phyloP scores from a whole-genome alignment of 345 rosid species.

The Eucalyptus curtisii region DNA sequence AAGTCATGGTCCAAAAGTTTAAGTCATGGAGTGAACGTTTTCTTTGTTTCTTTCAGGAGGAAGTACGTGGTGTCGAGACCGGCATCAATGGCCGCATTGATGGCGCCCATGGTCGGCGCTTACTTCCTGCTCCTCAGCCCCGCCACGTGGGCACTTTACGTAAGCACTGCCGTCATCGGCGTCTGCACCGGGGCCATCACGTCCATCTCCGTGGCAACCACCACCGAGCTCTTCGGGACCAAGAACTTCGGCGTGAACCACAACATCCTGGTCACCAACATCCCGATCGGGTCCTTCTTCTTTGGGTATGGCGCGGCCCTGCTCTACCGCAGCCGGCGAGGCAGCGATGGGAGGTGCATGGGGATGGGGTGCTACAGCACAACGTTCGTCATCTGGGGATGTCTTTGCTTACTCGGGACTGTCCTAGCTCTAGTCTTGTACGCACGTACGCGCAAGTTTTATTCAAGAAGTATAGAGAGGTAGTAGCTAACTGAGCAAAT shows the following conservation, averaged over 20 bases:
- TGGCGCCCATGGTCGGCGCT: constrained; percentile 53
- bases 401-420: constrained; percentile 42
- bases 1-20: neutral
- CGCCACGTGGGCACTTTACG: constrained; percentile 23
- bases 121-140: constrained; percentile 45
- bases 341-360: constrained; percentile 33
- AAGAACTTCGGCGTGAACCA: constrained; percentile 77
- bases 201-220: constrained; percentile 55
- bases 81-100: constrained; percentile 37
- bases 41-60: constrained; percentile 18
- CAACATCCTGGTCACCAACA: constrained; percentile 61
- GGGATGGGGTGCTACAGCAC: constrained; percentile 53
- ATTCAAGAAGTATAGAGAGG: neutral
- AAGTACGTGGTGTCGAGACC: constrained; percentile 37
- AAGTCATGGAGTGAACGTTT: neutral
- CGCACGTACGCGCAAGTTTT: constrained; percentile 42
- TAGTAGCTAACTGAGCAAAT: neutral
- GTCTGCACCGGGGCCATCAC: constrained; percentile 73
- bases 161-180: constrained; percentile 60
- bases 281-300: constrained; percentile 69
- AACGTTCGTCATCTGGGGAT: constrained; percentile 69
- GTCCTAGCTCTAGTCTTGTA: constrained; percentile 36
- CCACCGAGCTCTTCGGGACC: constrained; percentile 68
- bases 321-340: constrained; percentile 27
- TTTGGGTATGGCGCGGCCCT: constrained; percentile 71